These are phyloP conservation scores for Sarocladium brachiariae DNA, from an alignment of 2,329 filamentous ascomycete genomes.

Conservation along the genomic window DNA sequence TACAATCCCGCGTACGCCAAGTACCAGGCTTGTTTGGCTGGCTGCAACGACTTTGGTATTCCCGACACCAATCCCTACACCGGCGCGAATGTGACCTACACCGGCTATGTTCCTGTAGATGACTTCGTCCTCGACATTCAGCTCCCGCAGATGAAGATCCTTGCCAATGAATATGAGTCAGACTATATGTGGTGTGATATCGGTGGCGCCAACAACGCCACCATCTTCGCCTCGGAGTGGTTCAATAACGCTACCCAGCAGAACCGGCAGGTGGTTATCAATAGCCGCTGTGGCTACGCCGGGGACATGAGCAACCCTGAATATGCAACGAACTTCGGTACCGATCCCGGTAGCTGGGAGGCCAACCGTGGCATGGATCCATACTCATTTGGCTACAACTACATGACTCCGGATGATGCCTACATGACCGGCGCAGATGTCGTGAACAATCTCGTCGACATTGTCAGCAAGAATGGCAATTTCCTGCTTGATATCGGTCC, in stretches of 20 bases:
- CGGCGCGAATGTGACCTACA: slow-evolving; percentile 30
- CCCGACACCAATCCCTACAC: slow-evolving; percentile 37
- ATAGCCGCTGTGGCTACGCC: slow-evolving; percentile 46
- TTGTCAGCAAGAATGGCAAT: slow-evolving; percentile 48
- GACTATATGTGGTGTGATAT: slow-evolving; percentile 45
- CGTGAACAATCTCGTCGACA: slow-evolving; percentile 41
- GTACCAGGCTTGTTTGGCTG: neutral
- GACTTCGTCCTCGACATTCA: slow-evolving; percentile 36
- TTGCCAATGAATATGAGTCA: slow-evolving; percentile 33
- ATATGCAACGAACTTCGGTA: slow-evolving; percentile 19
- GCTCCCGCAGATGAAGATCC: slow-evolving; percentile 37
- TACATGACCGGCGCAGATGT: slow-evolving; percentile 48
- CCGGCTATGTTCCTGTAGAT: slow-evolving; percentile 26
- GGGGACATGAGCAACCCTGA: slow-evolving; percentile 54
- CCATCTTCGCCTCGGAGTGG: slow-evolving; percentile 31
- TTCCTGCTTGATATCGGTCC: slow-evolving; percentile 51
- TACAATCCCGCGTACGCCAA: slow-evolving; percentile 36
- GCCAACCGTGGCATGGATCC: slow-evolving; percentile 53
- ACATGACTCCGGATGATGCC: slow-evolving; percentile 37
- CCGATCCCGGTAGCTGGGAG: slow-evolving; percentile 44
- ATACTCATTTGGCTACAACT: slow-evolving; percentile 52
- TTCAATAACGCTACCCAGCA: slow-evolving; percentile 28
- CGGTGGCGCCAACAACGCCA: slow-evolving; percentile 33
- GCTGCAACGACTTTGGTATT: slow-evolving; percentile 2
- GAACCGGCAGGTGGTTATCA: slow-evolving; percentile 43